Conservation (phyloP, 805 yeast genomes). For the Pichia phayaonensis region DNA sequence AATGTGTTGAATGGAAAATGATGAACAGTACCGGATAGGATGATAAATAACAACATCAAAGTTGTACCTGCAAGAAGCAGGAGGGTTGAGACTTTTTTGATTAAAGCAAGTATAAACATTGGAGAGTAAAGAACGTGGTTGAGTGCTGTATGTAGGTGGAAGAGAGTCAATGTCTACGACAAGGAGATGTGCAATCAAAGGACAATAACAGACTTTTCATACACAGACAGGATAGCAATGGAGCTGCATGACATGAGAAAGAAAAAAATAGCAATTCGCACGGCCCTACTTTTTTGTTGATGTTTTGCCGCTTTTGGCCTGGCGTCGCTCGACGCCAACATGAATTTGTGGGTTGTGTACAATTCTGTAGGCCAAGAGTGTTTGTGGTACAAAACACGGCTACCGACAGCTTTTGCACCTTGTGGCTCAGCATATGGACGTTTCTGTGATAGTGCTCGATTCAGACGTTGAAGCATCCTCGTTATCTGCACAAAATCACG, state of each 20-base stretch:
- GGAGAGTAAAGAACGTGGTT: background rate
- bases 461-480: background rate
- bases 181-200: background rate
- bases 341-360: background rate
- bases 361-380: no score
- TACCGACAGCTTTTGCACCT: no score
- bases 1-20: slow-evolving; percentile 55
- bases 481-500: background rate
- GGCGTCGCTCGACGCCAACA: background rate
- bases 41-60: slow-evolving; percentile 45
- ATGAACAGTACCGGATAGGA: slow-evolving; percentile 56
- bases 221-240: background rate
- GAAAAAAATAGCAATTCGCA: background rate
- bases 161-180: background rate
- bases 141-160: background rate
- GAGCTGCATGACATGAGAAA: background rate
- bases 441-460: background rate
- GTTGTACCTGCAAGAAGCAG: slow-evolving; percentile 40
- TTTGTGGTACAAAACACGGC: no score
- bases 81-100: slow-evolving; percentile 23
- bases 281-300: background rate
- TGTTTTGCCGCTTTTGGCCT: background rate
- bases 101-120: background rate
- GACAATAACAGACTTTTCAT: background rate
- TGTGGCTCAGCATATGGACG: background rate